These are phyloP conservation scores for Phytophthora tentaculata DNA, from an alignment of 352 stramenopile genomes.

Conservation along the genomic window DNA sequence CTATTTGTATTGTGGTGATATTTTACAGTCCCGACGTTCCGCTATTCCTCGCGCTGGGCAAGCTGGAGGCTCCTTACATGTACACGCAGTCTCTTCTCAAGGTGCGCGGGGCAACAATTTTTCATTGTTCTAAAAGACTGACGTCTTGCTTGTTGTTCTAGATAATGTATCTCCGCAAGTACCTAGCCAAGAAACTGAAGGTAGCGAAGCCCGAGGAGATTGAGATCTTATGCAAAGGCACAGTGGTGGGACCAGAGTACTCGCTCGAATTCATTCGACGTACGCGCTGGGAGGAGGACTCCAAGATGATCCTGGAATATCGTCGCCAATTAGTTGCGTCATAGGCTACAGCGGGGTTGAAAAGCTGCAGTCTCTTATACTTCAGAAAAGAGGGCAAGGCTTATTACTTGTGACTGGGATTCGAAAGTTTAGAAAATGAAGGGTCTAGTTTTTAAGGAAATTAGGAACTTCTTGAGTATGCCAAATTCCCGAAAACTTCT, in stretches of 20 bases:
- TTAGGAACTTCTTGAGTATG: too few relatives aligned
- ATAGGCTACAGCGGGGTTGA: background rate
- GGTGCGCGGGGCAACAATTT: conserved; percentile 22
- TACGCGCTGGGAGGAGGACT: conserved; percentile 56
- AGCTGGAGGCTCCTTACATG: conserved; percentile 44
- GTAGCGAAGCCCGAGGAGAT: conserved; percentile 51
- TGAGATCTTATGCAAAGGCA: conserved; percentile 60
- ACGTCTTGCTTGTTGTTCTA: conserved; percentile 12
- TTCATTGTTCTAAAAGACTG: background rate
- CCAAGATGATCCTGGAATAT: conserved; percentile 68
- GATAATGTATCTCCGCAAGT: conserved; percentile 67
- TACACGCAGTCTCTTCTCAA: conserved; percentile 53
- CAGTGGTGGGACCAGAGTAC: conserved; percentile 56
- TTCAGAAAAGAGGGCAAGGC: too few relatives aligned
- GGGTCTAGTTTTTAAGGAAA: too few relatives aligned
- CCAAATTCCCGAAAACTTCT: too few relatives aligned
- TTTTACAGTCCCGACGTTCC: conserved; percentile 41
- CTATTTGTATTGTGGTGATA: background rate
- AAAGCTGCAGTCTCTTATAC: background rate
- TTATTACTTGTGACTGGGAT: too few relatives aligned
- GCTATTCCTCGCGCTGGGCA: conserved; percentile 45
- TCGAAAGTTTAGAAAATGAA: too few relatives aligned
- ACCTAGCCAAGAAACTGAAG: conserved; percentile 51
- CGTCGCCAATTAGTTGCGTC: conserved; percentile 40
- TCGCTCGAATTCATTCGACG: conserved; percentile 74